These are phyloP conservation scores for Tolypocladium cylindrosporum DNA, from an alignment of 2,329 filamentous ascomycete genomes.

Conservation along the genomic window DNA sequence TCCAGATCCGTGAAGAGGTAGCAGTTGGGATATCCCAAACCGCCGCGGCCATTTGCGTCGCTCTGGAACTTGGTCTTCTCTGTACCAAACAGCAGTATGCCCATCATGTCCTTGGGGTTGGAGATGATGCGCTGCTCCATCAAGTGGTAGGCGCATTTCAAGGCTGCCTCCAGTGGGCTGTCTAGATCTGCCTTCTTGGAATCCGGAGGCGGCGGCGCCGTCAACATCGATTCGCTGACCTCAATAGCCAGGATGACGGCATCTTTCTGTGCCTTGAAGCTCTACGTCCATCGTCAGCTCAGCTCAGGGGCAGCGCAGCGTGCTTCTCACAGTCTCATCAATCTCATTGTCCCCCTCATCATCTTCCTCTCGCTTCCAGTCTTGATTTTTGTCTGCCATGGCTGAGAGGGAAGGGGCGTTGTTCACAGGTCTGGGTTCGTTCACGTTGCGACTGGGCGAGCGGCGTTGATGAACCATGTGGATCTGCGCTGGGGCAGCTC, in stretches of 20 bases:
- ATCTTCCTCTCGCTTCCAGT: constrained; percentile 44
- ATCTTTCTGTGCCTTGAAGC: constrained; percentile 89
- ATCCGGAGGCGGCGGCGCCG: constrained; percentile 48
- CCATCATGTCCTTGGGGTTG: constrained; percentile 94
- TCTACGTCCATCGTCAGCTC: constrained; percentile 33
- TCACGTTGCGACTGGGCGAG: neutral
- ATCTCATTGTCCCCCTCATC: constrained; percentile 53
- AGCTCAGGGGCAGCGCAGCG: neutral
- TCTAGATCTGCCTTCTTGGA: constrained; percentile 71
- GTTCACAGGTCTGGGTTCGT: constrained; percentile 2
- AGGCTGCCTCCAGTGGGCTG: constrained; percentile 68
- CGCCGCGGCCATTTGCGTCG: constrained; percentile 49
- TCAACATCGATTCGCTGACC: constrained; percentile 79
- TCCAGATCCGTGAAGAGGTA: constrained; percentile 86
- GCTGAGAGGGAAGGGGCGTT: neutral
- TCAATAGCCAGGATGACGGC: constrained; percentile 97
- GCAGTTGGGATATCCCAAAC: constrained; percentile 74
- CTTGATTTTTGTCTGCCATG: constrained; percentile 25
- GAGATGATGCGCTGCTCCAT: constrained; percentile 99
- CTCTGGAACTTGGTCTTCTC: constrained; percentile 71
- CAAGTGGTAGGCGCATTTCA: constrained; percentile 88
- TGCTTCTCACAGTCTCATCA: constrained; percentile 47
- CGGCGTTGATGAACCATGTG: neutral
- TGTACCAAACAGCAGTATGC: constrained; percentile 84
- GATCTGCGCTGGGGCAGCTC: constrained; percentile 10